phyloP scores from a whole-genome alignment of 108 stramenopile species.

The Skeletonema marinoi region DNA sequence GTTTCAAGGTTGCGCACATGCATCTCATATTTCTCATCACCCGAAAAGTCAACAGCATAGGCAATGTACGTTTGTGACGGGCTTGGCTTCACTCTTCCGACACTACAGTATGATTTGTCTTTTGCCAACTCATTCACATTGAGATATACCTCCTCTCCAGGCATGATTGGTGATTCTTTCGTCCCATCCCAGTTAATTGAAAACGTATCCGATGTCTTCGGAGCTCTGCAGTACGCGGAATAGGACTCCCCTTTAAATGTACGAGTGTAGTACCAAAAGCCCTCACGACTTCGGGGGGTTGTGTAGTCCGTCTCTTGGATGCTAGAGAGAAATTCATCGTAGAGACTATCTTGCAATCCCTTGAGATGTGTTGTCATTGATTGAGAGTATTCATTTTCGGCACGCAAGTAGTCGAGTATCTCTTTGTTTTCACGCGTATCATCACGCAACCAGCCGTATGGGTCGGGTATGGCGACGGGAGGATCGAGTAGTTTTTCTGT shows the following conservation, averaged over 20 bases:
- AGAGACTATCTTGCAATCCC: conserved; percentile 63
- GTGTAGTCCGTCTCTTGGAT: conserved; percentile 89
- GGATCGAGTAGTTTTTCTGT: conserved; percentile 66
- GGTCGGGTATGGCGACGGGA: conserved; percentile 72
- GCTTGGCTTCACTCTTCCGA: conserved; percentile 68
- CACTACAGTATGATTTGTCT: conserved; percentile 80
- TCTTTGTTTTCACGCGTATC: conserved; percentile 74
- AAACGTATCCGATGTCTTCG: conserved; percentile 31
- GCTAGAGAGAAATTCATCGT: conserved; percentile 55
- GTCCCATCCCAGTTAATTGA: conserved; percentile 19
- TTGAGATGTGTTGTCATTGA: conserved; percentile 67
- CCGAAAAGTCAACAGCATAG: conserved; percentile 88
- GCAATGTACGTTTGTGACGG: conserved; percentile 77
- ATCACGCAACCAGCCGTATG: conserved; percentile 94
- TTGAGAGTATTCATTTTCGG: conserved; percentile 88
- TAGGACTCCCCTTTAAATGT: conserved; percentile 91
- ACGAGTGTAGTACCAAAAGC: conserved; percentile 85
- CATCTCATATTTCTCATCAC: conserved; percentile 92
- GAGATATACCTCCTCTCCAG: conserved; percentile 79
- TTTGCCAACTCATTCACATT: conserved; percentile 89
- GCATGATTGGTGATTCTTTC: conserved; percentile 79
- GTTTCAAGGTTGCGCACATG: conserved; percentile 73
- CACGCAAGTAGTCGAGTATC: conserved; percentile 75
- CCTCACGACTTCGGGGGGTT: conserved; percentile 40
- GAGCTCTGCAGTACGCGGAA: conserved; percentile 82